A percentile compares a stretch with the other conserved stretches of the same genome.
phyloP scores from a whole-genome alignment of 495 filamentous ascomycete genomes.

The Penicillium longicatenatum region DNA sequence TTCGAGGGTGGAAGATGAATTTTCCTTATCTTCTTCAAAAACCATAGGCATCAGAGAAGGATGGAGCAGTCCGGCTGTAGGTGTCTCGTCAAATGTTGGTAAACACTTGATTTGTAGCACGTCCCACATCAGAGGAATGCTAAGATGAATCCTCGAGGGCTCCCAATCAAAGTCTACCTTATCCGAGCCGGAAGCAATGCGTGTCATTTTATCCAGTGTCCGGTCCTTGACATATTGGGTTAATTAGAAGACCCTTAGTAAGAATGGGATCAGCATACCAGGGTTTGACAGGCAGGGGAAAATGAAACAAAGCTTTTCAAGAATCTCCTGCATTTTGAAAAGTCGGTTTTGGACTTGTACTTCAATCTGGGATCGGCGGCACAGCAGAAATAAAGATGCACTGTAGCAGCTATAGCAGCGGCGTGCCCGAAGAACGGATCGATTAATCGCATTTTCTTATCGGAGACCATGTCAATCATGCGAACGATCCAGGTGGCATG shows the following conservation, averaged over 20 bases:
- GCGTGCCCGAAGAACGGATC: conserved; percentile 49
- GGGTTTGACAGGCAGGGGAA: conserved; percentile 38
- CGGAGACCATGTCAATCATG: conserved; percentile 51
- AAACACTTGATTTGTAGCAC: conserved; percentile 44
- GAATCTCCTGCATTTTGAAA: conserved; percentile 47
- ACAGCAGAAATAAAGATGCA: conserved; percentile 50
- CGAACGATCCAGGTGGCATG: conserved; percentile 50
- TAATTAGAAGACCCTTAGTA: neutral
- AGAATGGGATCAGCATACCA: conserved; percentile 30
- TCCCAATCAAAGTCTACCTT: conserved; percentile 48
- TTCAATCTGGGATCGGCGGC: conserved; percentile 45
- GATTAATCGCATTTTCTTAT: conserved; percentile 45
- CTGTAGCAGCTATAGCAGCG: conserved; percentile 47
- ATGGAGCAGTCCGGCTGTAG: conserved; percentile 34
- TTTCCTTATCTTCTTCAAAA: conserved; percentile 27
- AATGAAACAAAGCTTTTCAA: conserved; percentile 43
- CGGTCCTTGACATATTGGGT: conserved; percentile 28
- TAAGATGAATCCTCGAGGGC: conserved; percentile 49
- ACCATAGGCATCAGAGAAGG: conserved; percentile 33
- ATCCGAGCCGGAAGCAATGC: conserved; percentile 46
- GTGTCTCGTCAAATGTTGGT: conserved; percentile 27
- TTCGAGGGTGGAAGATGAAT: conserved; percentile 38
- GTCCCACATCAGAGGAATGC: conserved; percentile 53
- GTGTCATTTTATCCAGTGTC: conserved; percentile 44
- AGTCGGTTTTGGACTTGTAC: conserved; percentile 47